Evolutionary conservation across 768 basidiomycete genomes (phyloP).

Genomic region (Boletus insuetus): DNA sequence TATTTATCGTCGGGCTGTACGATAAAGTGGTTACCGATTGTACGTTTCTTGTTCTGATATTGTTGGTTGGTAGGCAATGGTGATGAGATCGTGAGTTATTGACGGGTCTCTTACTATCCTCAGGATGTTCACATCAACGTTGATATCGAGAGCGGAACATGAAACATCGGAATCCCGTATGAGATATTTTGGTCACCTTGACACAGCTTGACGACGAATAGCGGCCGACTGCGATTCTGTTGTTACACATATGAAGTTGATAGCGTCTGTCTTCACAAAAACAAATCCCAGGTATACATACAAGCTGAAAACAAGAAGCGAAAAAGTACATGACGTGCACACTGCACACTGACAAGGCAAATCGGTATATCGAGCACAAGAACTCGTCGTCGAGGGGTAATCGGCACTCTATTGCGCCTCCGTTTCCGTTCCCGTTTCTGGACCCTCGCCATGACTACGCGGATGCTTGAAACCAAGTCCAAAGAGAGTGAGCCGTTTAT

Average conservation of each 20-base stretch:
- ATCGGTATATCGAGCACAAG: background rate
- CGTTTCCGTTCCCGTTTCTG: background rate
- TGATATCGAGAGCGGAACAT: too few relatives aligned
- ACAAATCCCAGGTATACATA: background rate
- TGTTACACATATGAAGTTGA: too few relatives aligned
- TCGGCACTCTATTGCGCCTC: slow-evolving; percentile 1
- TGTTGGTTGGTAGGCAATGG: too few relatives aligned
- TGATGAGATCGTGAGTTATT: too few relatives aligned
- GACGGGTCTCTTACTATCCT: too few relatives aligned
- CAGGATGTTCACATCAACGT: too few relatives aligned
- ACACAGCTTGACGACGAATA: too few relatives aligned
- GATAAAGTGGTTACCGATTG: background rate
- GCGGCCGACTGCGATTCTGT: too few relatives aligned
- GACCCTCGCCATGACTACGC: background rate
- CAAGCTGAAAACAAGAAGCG: slow-evolving; percentile 16
- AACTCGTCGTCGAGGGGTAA: background rate
- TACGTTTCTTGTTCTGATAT: background rate
- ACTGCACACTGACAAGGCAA: background rate
- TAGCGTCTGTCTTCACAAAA: background rate
- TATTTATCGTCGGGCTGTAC: slow-evolving; percentile 8
- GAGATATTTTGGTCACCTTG: too few relatives aligned
- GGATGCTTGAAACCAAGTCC: slow-evolving; percentile 16
- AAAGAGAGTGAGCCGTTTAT: slow-evolving; percentile 19
- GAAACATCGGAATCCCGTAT: too few relatives aligned
- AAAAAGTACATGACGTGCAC: slow-evolving; percentile 4